Base-by-base conservation (phyloP, 2,329 filamentous ascomycete species). In the Penicillium occitanis region DNA sequence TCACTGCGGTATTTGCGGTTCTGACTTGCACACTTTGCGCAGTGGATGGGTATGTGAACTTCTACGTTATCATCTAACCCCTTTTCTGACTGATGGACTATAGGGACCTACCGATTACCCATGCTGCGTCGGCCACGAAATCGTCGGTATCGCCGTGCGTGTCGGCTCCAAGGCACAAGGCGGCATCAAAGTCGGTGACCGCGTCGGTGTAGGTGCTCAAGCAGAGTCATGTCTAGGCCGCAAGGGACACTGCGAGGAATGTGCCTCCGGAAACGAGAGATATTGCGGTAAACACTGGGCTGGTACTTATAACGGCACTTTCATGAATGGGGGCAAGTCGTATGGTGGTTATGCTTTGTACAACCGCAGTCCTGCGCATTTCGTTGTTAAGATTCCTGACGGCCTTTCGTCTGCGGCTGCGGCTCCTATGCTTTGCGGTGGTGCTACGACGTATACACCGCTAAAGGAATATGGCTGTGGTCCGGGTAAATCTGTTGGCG, bases 391-490 rank as follows among this genome's bases (percentile, higher is more conserved):
- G 76, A 87, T 88, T 66, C 86, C 86, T 0, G 82, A 84, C 42
- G 74, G 67, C 0, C 72, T 88, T 33, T 68, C 78, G 3, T 83
- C 80, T 51, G 81, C 80, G 22, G 79, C 83, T 35, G 86, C 85
- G 0, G 86, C 90, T 0, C 91, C 91, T 0, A 90, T 95, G 83
- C 83, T 95, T 58, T 95, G 91, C 71, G 91, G 88, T 11, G 91
- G 92, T 17, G 84, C 93, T 61, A 95, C 92, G 0, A 85, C 89
- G 0, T 95, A 87, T 75, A 85, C 85, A 1, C 91, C 91, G 0
- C 79, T 95, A 3, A 86, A 86, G 67, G 83, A 88, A 30, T 88
- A 91, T 46, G 86, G 85, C 7, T 85, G 87, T 53, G 91, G 91
- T 0, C 89, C 90, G 0, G 91, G 90, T 3, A 91, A 91, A 77